Evolutionary conservation across 306 rosid genomes (phyloP).

Genomic region (Cyamopsis tetragonoloba): DNA sequence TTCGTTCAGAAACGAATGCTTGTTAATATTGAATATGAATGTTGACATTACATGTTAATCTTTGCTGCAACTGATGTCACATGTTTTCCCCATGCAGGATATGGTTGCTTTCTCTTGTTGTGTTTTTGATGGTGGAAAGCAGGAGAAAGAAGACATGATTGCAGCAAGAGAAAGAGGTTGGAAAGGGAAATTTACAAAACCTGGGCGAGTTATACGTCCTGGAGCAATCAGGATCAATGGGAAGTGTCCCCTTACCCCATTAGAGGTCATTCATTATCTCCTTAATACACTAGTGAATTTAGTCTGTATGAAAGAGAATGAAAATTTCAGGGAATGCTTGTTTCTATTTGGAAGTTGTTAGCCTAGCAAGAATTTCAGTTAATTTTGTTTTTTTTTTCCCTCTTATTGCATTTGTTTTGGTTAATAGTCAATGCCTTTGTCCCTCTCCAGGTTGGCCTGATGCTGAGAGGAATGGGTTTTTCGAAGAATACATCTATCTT

Average conservation of each 20-base stretch:
- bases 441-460: slow-evolving; percentile 79
- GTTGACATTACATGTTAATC: slow-evolving; percentile 10
- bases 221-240: slow-evolving; percentile 94
- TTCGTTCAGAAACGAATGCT: slow-evolving; percentile 16
- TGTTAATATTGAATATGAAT: background rate
- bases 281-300: slow-evolving; percentile 7
- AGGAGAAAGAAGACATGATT: slow-evolving; percentile 74
- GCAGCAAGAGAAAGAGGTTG: slow-evolving; percentile 99
- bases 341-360: slow-evolving; percentile 5
- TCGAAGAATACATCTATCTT: slow-evolving; percentile 72
- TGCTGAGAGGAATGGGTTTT: slow-evolving; percentile 98
- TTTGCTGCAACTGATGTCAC: slow-evolving; percentile 23
- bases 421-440: slow-evolving; percentile 25
- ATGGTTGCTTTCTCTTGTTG: slow-evolving; percentile 99
- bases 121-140: slow-evolving; percentile 80
- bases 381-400: background rate
- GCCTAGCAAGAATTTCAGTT: slow-evolving; percentile 10
- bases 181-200: slow-evolving; percentile 95
- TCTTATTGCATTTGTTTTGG: background rate
- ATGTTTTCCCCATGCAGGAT: slow-evolving; percentile 53
- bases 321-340: slow-evolving; percentile 2
- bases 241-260: slow-evolving; percentile 97
- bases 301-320: slow-evolving; percentile 5
- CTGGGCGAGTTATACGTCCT: slow-evolving; percentile 93
- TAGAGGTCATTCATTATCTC: slow-evolving; percentile 65